Conservation (phyloP, 2,329 filamentous ascomycete genomes). For the Cercospora zeina region DNA sequence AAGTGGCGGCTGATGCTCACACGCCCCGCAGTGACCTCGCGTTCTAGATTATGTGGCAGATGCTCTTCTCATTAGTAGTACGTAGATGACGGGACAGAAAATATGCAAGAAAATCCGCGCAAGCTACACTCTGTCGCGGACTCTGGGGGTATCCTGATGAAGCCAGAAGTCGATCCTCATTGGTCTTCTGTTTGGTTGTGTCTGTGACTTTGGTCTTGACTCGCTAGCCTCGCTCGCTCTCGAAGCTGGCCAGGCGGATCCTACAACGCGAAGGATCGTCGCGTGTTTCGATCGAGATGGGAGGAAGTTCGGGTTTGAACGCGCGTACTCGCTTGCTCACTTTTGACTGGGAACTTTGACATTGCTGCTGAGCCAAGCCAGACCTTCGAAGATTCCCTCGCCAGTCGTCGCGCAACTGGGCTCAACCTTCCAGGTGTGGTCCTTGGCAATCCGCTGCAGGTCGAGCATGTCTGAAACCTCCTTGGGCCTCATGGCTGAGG, state of each 20-base stretch:
- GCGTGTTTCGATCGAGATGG: neutral
- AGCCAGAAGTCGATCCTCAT: conserved; percentile 18
- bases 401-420: conserved; percentile 56
- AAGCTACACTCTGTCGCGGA: neutral
- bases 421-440: conserved; percentile 57
- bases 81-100: neutral
- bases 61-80: conserved; percentile 10
- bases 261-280: neutral
- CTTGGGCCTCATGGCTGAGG: conserved; percentile 51
- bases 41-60: conserved; percentile 1
- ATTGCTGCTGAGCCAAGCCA: conserved; percentile 55
- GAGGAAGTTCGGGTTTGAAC: neutral
- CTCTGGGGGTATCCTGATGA: conserved; percentile 18
- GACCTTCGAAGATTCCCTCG: conserved; percentile 55
- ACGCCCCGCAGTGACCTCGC: neutral
- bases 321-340: conserved; percentile 19
- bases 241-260: neutral
- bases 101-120: conserved; percentile 12
- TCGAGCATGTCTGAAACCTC: conserved; percentile 53
- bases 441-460: conserved; percentile 53
- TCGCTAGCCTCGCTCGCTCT: neutral
- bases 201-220: conserved; percentile 4
- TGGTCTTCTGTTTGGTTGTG: neutral
- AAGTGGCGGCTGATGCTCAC: neutral
- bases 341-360: conserved; percentile 45